Base-by-base conservation (phyloP, 1,284 basidiomycete species). In the Rhodotorula sp. region DNA sequence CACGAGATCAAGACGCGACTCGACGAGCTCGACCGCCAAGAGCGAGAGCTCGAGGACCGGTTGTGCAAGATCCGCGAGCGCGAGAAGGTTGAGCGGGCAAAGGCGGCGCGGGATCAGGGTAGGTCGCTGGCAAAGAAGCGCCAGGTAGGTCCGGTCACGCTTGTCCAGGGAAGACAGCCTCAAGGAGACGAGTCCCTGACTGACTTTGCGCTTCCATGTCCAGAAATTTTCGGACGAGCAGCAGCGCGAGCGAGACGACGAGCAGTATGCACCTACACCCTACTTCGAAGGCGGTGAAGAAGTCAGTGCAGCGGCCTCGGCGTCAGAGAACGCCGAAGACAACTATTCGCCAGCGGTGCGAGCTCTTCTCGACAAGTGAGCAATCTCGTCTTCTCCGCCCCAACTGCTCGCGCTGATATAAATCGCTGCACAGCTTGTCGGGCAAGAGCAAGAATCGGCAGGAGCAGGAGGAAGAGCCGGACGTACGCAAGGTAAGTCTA, bases 291-390 rank as follows among this genome's bases (percentile, higher is more conserved):
- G 65, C 9, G 77, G 78, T 17, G 72, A 66, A 16, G 48, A 34
- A 8, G 2, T 48, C 12, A 76, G 3, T 3, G 25, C 53, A 1
- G 17, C 10, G 16, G 84, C 17, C 82, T 82, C 8, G 44, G 81
- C 85, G 17, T 85, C 87, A 65, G 65, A 74, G 9, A 80, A 82
- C 34, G 81, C 79, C 9, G 66, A 65, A 1, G 77, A 80, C 45
- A 88, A 91, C 74, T 84, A 95, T 7, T 90, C 90, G 2, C 88
- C 90, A 2, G 91, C 88, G 45, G 89, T 95, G 5, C 87, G 88
- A 42, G 91, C 88, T 1, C 84, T 97, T 27, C 91, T 97, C 89
- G 86, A 85, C 63, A 89, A 88, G 91, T 91, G 74, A 71, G 87
- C 82, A 34, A 34, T 34, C 34, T 34, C 34, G 23, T n/a, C 13